Percentiles rank a stretch among this genome's conserved stretches.
phyloP scores from a whole-genome alignment of 2,329 filamentous ascomycete genomes.

The Juglanconis oblonga region DNA sequence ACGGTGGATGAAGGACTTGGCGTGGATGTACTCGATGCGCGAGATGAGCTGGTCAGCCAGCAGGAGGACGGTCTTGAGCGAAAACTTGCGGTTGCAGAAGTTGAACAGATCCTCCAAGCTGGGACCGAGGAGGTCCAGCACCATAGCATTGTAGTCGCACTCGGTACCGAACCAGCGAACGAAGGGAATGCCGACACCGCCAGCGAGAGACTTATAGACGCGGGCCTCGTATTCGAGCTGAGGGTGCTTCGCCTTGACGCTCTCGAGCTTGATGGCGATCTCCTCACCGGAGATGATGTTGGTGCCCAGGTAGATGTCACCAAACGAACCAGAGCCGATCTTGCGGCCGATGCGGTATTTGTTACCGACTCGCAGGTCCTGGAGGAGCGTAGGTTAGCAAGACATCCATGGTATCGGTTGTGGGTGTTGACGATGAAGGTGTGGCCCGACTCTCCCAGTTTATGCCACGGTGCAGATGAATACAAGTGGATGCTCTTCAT shows the following conservation, averaged over 20 bases:
- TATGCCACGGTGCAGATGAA: no score
- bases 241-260: conserved; percentile 98
- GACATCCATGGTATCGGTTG: neutral
- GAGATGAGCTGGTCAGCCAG: conserved; percentile 98
- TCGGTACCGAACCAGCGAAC: conserved; percentile 99
- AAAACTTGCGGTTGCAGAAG: conserved; percentile 99
- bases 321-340: conserved; percentile 96
- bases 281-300: conserved; percentile 99
- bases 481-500: no score
- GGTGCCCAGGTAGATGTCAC: conserved; percentile 97
- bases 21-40: conserved; percentile 98
- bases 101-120: conserved; percentile 98
- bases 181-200: conserved; percentile 96
- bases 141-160: conserved; percentile 99
- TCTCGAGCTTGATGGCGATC: conserved; percentile 99
- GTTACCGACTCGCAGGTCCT: conserved; percentile 99
- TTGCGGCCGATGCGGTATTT: conserved; percentile 99
- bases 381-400: conserved; percentile 17
- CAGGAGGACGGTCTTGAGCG: conserved; percentile 93
- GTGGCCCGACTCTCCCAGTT: no score
- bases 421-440: no score
- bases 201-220: conserved; percentile 85
- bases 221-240: conserved; percentile 98
- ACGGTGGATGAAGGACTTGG: conserved; percentile 98
- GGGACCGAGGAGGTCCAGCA: conserved; percentile 92